Base-by-base conservation (phyloP, 768 basidiomycete species). In the Tremella mesenterica region DNA sequence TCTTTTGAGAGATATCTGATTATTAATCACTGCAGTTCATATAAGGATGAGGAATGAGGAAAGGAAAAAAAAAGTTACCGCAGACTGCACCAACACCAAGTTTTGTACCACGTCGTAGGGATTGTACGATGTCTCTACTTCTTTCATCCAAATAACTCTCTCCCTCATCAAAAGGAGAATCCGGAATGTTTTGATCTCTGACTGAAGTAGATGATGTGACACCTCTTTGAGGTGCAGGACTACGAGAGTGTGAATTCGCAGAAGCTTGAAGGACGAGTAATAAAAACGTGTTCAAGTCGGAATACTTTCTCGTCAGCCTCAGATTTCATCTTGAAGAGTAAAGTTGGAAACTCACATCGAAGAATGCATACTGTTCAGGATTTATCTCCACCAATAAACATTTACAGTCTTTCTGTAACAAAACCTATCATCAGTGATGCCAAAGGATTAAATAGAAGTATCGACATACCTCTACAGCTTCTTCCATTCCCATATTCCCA, bases 231-330 rank as follows among this genome's bases (percentile, higher is more conserved):
- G 38, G n/a, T 14, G 6, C 38, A 5, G 38, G 38, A 41, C 6
- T 41, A 41, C n/a, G 38, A n/a, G 26, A 29, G n/a, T 30, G 23
- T n/a, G 29, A 30, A 7, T n/a, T 18, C 4, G 56, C 12, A 3
- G 61, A 54, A 18, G 59, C 61, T 18, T 63, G 56, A 0, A 67
- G 51, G 2, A 67, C 61, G 4, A 67, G 58, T 1, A 67, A 58
- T 8, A 67, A 49, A 33, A 67, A 67, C 7, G 60, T 61, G 51
- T 63, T 63, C 8, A 67, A 50, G 44, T 67, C 65, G 50, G 65
- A 57, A 43, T 59, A 67, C 65, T 67, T 36, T 16, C 27, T 60
- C 43, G 59, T 48, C 51, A 10, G 8, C 25, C 14, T 31, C 4
- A 7, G 20, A 8, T 46, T 23, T 14, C 5, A n/a, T n/a, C n/a